Conservation (phyloP, 306 rosid genomes). For the Lablab purpureus region DNA sequence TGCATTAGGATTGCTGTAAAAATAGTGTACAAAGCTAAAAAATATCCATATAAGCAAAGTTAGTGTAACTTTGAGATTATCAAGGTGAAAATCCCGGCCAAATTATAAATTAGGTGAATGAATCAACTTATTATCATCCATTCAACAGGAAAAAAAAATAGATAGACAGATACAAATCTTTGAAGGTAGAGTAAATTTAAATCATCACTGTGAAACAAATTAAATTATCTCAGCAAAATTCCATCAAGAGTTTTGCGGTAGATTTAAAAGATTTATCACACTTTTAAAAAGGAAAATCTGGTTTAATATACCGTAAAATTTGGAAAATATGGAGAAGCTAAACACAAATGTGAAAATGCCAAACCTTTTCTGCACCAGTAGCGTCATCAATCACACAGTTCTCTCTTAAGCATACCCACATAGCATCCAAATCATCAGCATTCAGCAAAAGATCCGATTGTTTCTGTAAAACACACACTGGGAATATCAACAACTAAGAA, state of each 20-base stretch:
- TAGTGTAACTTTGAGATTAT: not conserved
- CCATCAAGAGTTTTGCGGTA: not conserved
- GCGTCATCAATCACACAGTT: slow-evolving; percentile 98
- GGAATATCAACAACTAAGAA: slow-evolving; percentile 41
- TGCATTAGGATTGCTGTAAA: slow-evolving; percentile 37
- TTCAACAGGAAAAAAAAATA: slow-evolving; percentile 10
- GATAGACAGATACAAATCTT: slow-evolving; percentile 18
- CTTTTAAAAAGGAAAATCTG: not conserved
- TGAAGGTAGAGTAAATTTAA: slow-evolving; percentile 2
- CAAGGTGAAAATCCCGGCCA: slow-evolving; percentile 3
- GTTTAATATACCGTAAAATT: slow-evolving; percentile 1
- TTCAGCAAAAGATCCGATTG: slow-evolving; percentile 97
- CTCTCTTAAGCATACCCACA: slow-evolving; percentile 99
- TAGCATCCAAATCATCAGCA: slow-evolving; percentile 97
- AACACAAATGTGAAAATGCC: slow-evolving; percentile 32
- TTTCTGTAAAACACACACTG: slow-evolving; percentile 69
- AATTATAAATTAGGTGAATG: slow-evolving; percentile 30
- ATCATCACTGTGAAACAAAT: slow-evolving; percentile 32
- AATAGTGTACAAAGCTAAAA: slow-evolving; percentile 36
- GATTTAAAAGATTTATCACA: slow-evolving; percentile 29
- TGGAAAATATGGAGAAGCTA: slow-evolving; percentile 35
- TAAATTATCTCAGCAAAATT: slow-evolving; percentile 25
- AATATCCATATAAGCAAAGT: slow-evolving; percentile 25
- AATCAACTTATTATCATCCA: slow-evolving; percentile 31
- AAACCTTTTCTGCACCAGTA: slow-evolving; percentile 97